Percentiles rank a stretch among this genome's conserved stretches.
These are phyloP conservation scores for Stropharia rugosoannulata DNA, from an alignment of 768 basidiomycete genomes.

Conservation along the genomic window DNA sequence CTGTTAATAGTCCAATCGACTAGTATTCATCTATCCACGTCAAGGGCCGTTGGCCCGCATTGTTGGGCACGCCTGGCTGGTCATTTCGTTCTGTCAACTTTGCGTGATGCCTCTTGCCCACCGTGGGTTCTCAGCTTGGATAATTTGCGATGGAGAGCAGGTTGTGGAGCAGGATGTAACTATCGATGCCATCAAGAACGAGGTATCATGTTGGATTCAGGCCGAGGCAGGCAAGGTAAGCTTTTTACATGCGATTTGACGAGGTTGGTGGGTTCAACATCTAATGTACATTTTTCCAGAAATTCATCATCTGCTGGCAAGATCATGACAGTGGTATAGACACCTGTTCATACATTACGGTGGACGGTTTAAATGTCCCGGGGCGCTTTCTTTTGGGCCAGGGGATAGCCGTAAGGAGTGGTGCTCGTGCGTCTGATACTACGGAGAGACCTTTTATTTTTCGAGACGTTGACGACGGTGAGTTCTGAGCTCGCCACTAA, in stretches of 20 bases:
- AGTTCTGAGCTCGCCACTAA: not conserved
- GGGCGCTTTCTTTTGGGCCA: conserved; percentile 60
- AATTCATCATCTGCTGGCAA: conserved; percentile 63
- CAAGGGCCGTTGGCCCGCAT: too few relatives aligned
- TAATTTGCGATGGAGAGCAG: conserved; percentile 46
- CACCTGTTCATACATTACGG: conserved; percentile 58
- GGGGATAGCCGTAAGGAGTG: conserved; percentile 53
- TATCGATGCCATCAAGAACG: conserved; percentile 40
- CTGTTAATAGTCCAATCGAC: too few relatives aligned
- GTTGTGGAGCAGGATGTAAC: conserved; percentile 58
- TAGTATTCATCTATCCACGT: too few relatives aligned
- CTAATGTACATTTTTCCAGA: conserved; percentile 29
- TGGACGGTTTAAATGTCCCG: conserved; percentile 64
- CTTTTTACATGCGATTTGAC: not conserved
- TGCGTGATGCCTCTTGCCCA: conserved; percentile 44
- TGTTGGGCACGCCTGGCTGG: not conserved
- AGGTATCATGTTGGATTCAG: conserved; percentile 69
- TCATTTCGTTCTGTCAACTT: not conserved
- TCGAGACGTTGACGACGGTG: conserved; percentile 40
- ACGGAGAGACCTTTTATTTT: conserved; percentile 67
- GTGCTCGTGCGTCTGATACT: conserved; percentile 46
- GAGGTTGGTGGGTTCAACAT: not conserved
- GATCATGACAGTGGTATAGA: conserved; percentile 54
- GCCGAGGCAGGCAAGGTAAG: conserved; percentile 57
- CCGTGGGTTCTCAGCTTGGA: conserved; percentile 71